A percentile compares a stretch with the other conserved stretches of the same genome.
Evolutionary conservation across 495 filamentous ascomycete genomes (phyloP).

Genomic region (Neurospora africana): DNA sequence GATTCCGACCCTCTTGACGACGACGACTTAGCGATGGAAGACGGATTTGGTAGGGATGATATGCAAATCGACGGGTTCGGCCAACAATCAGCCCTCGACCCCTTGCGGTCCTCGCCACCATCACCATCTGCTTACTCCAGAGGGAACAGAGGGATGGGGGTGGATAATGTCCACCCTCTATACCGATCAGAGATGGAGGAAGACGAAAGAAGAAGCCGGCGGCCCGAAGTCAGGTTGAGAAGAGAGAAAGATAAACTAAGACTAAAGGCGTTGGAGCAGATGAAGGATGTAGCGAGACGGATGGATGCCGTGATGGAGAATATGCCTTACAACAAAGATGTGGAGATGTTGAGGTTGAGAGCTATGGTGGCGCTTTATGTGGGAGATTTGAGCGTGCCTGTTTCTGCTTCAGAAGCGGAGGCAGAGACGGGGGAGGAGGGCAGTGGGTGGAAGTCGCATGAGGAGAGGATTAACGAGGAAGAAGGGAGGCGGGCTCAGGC

Average conservation of each 20-base stretch:
- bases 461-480: slow-evolving; percentile 11
- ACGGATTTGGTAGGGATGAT: too few species aligned
- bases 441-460: neutral
- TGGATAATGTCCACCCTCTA: neutral
- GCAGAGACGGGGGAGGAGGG: neutral
- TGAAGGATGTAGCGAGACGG: slow-evolving; percentile 43
- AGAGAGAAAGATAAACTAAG: slow-evolving; percentile 19
- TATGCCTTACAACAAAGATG: slow-evolving; percentile 51
- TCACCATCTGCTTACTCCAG: neutral
- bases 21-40: too few species aligned
- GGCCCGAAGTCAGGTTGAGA: neutral
- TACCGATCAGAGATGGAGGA: neutral
- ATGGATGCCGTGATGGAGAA: slow-evolving; percentile 56
- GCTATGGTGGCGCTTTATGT: slow-evolving; percentile 62
- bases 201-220: neutral
- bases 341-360: slow-evolving; percentile 48
- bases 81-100: neutral
- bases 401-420: neutral
- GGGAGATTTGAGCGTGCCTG: slow-evolving; percentile 42
- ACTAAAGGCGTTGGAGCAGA: slow-evolving; percentile 14
- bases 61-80: neutral
- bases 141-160: neutral
- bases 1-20: neutral
- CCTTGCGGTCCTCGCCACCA: neutral
- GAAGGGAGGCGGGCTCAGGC: slow-evolving; percentile 13